phyloP scores from a whole-genome alignment of 2,329 filamentous ascomycete species.

The Xylariaceae sp. region DNA sequence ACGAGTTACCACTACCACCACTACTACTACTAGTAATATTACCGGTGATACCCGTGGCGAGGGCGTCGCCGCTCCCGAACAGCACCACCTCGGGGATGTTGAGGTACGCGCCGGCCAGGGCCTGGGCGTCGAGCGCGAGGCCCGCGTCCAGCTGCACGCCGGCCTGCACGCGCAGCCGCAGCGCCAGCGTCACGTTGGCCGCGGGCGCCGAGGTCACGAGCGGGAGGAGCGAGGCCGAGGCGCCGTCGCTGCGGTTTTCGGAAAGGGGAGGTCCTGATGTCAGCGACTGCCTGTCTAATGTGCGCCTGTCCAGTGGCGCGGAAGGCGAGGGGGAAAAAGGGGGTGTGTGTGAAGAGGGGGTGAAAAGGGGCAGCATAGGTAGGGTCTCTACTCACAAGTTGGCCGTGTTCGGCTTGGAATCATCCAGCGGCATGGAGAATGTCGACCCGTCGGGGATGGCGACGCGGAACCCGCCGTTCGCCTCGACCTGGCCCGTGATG shows the following conservation, averaged over 20 bases:
- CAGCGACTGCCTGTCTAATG: no score
- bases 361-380: no score
- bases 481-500: slow-evolving; percentile 13
- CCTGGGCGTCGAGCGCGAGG: slow-evolving; percentile 13
- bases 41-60: slow-evolving; percentile 6
- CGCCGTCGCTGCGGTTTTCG: slow-evolving; percentile 12
- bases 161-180: slow-evolving; percentile 18
- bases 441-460: slow-evolving; percentile 17
- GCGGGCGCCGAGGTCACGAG: slow-evolving; percentile 13
- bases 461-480: slow-evolving; percentile 18
- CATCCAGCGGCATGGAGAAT: slow-evolving; percentile 17
- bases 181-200: slow-evolving; percentile 14
- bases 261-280: not conserved
- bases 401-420: slow-evolving; percentile 10
- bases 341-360: not conserved
- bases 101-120: slow-evolving; percentile 19
- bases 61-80: slow-evolving; percentile 6
- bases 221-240: slow-evolving; percentile 15
- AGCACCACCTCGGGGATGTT: slow-evolving; percentile 17
- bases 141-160: slow-evolving; percentile 15
- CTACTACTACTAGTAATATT: no score
- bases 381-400: slow-evolving; percentile 23
- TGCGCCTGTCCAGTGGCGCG: no score
- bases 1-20: not conserved
- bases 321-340: no score